Percentiles rank a stretch among this genome's conserved stretches.
Evolutionary conservation across 495 filamentous ascomycete genomes (phyloP).

Genomic region (Penicillium chermesinum): DNA sequence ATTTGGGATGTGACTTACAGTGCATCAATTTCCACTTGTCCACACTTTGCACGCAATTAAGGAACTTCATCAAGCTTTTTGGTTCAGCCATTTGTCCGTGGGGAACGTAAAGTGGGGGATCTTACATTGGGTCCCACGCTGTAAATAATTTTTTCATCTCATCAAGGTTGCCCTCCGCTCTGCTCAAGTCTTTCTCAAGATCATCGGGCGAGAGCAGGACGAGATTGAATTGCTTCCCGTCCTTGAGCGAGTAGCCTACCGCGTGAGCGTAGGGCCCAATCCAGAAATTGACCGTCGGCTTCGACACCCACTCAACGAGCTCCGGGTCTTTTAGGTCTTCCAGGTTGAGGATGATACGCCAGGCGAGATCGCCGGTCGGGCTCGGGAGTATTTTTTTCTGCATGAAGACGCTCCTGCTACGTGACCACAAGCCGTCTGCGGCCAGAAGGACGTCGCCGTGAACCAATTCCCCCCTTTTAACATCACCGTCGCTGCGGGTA

Average conservation of each 20-base stretch:
- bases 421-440: constrained; percentile 54
- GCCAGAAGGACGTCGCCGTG: constrained; percentile 52
- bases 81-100: no score
- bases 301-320: constrained; percentile 46
- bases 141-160: constrained; percentile 61
- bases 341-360: constrained; percentile 57
- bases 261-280: constrained; percentile 60
- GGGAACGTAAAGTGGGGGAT: no score
- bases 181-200: constrained; percentile 52
- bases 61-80: constrained; percentile 31
- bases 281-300: constrained; percentile 65
- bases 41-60: constrained; percentile 29
- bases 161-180: constrained; percentile 50
- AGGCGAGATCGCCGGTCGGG: constrained; percentile 65
- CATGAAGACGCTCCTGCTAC: constrained; percentile 44
- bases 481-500: no score
- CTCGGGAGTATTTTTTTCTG: constrained; percentile 40
- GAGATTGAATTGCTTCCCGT: constrained; percentile 61
- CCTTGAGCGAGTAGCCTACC: constrained; percentile 60
- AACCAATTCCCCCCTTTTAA: no score
- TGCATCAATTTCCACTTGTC: constrained; percentile 66
- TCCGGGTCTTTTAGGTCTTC: constrained; percentile 39
- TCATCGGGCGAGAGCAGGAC: constrained; percentile 67
- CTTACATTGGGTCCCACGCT: constrained; percentile 53
- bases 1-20: constrained; percentile 22